phyloP scores from a whole-genome alignment of 1,284 basidiomycete species.

The Microbotryum silenes-acaulis region DNA sequence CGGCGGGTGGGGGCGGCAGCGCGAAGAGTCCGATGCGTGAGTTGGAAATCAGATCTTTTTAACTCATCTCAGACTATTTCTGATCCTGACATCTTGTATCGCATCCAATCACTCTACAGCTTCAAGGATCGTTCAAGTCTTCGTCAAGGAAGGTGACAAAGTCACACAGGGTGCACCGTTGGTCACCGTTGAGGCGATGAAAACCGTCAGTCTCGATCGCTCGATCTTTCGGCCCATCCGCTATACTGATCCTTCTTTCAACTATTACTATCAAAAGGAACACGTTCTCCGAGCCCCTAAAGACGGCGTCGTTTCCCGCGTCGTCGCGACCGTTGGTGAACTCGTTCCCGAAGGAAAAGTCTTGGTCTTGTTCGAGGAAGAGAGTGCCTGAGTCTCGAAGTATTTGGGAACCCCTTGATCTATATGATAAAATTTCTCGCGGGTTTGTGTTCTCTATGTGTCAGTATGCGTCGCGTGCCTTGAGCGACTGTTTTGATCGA shows the following conservation, averaged over 20 bases:
- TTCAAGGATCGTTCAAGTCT: constrained; percentile 38
- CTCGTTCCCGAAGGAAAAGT: constrained; percentile 86
- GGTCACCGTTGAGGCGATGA: constrained; percentile 40
- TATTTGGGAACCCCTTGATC: no score
- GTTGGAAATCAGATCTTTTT: background rate
- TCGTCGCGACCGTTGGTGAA: constrained; percentile 48
- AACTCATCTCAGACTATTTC: background rate
- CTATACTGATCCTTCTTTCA: no score
- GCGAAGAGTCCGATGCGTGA: constrained; percentile 27
- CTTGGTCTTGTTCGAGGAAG: constrained; percentile 57
- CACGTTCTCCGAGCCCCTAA: constrained; percentile 35
- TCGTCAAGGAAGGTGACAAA: constrained; percentile 35
- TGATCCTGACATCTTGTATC: background rate
- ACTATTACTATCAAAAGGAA: constrained; percentile 23
- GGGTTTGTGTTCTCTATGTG: no score
- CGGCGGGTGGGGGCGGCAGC: constrained; percentile 7
- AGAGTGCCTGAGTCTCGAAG: background rate
- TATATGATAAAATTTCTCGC: no score
- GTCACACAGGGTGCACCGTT: constrained; percentile 39
- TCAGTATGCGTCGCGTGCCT: no score
- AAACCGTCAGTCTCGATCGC: constrained; percentile 17
- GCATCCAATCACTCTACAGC: constrained; percentile 11
- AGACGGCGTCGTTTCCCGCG: constrained; percentile 34
- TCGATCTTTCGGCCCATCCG: no score
- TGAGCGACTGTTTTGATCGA: no score